Percentiles rank a stretch among this genome's conserved stretches.
Evolutionary conservation across 352 stramenopile genomes (phyloP).

Genomic region (Aphanomyces cochlioides): DNA sequence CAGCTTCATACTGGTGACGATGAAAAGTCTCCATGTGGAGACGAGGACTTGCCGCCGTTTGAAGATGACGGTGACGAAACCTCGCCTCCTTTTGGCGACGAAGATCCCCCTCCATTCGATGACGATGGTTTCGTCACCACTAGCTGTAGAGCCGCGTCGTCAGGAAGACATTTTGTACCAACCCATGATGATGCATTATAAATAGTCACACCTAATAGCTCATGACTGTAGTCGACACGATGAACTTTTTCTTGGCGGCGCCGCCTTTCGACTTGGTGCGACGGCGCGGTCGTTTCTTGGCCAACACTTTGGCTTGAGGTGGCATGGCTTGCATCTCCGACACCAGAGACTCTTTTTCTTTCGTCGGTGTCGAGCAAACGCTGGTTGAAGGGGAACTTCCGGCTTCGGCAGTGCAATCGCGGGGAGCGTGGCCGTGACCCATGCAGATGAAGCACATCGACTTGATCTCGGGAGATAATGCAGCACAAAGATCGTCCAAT

Average conservation of each 20-base stretch:
- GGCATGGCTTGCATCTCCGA: background rate
- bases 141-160: background rate
- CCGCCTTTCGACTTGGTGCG: conserved; percentile 15
- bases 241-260: conserved; percentile 14
- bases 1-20: background rate
- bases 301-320: conserved; percentile 5
- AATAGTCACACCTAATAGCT: background rate
- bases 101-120: background rate
- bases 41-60: background rate
- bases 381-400: background rate
- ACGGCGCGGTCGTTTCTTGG: conserved; percentile 20
- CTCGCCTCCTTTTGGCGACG: conserved; percentile 1
- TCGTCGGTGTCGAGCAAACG: background rate
- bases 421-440: background rate
- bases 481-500: conserved; percentile 7
- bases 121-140: no score
- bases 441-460: conserved; percentile 16
- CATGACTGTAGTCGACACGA: background rate
- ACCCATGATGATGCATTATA: background rate
- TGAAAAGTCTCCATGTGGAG: background rate
- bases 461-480: background rate
- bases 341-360: background rate
- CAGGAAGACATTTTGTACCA: background rate
- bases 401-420: conserved; percentile 4
- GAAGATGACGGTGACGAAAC: background rate